Evolutionary conservation across 1,139 yeast species (phyloP), one percentile per base, ranked within the genome.

Genomic region (Candida smagusa): DNA sequence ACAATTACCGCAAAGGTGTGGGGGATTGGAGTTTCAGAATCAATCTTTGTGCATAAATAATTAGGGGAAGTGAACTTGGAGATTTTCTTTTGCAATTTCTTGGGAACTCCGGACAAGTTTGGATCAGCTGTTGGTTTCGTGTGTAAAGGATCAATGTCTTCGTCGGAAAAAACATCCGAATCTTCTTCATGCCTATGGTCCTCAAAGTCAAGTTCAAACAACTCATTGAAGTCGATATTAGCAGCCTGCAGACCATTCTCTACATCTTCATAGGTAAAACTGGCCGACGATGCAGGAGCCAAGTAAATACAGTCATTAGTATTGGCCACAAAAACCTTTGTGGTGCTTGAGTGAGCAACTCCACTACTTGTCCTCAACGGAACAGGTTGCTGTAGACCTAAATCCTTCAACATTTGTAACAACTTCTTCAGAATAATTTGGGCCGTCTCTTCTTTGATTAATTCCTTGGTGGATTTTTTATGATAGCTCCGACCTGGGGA

Each of bases 1-100:
- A 71, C 51, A 7, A 70, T 61, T 4, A 70, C 68, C 0, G 72
- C 77, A 54, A 71, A 69, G 1, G 73, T 67, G 49, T 69, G 75
- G 5, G 76, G 76, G 12, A 71, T 69, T 3, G 73, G 73, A 4
- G 59, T 52, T 13, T 65, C 67, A 2, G 68, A 53, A 44, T 71
- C 76, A 19, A 71, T 64, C 35, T 64, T 64, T 9, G 73, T 56
- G 37, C 65, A 56, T 35, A 71, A 54, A 42, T 67, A 70, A 45
- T 66, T 68, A 3, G 74, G 74, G 6, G 70, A 61, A 12, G 43
- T 49, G 50, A 65, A 60, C 6, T 48, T 33, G n/a, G 38, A 32
- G 41, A 54, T 44, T 32, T 47, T 52, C 24, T 38, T 37, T 24
- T 39, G 43, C 22, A 49, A 39, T 4, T 40, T 30, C 7, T 27